Evolutionary conservation across 2,329 filamentous ascomycete species (phyloP), one percentile per base, ranked within the genome.

Genomic region (Rugonectria rugulosa): DNA sequence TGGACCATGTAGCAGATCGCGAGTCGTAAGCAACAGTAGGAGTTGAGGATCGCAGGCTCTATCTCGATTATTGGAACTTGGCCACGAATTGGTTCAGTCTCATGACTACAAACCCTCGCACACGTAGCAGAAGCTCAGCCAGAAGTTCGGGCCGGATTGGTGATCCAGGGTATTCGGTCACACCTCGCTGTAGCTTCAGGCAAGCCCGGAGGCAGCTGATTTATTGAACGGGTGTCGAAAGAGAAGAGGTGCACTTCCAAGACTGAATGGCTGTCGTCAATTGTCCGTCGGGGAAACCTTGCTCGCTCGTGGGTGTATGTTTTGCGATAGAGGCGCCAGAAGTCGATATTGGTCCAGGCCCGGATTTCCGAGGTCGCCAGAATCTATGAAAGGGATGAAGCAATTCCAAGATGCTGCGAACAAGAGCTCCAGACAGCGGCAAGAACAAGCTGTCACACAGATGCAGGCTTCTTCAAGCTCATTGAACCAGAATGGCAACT

Each of bases 41-140:
- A n/a, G 42, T 29, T 8, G 23, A 14, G 9, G 24, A 48, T 32
- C 27, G 38, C 21, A 27, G 11, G 8, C 17, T 23, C 20, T 17
- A 20, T 23, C 21, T 42, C n/a, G 26, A 20, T 23, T 23, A 11
- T 27, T 17, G 43, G 29, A n/a, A n/a, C 29, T 46, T 32, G 29
- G 20, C 26, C 26, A 40, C 20, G 20, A 31, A 19, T 15, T n/a
- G 36, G 15, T 27, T 44, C 34, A 20, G 15, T 44, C 14, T 24
- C n/a, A 41, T n/a, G 23, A 27, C 48, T 26, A n/a, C 40, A 57
- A 29, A 50, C 42, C 41, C 60, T 64, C 55, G 60, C 42, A 62
- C 63, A 66, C 66, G 54, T 52, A 58, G 61, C 59, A 60, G 52
- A 50, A 61, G 34, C 17, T 17, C 17, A 19, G 46, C 46, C 37